phyloP scores from a whole-genome alignment of 805 yeast species.

The Blastobotrys terrestris region DNA sequence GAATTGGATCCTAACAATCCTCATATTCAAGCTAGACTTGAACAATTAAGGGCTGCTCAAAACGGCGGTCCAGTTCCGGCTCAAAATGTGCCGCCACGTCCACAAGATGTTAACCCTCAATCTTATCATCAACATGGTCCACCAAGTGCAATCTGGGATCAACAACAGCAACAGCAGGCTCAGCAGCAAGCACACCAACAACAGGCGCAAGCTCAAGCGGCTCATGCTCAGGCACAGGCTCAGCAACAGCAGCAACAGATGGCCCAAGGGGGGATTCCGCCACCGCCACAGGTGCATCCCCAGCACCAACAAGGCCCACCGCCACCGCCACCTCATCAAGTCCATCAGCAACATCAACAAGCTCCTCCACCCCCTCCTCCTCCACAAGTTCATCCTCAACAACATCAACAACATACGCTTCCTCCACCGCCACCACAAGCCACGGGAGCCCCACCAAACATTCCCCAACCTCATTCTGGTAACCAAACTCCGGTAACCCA shows the following conservation, averaged over 20 bases:
- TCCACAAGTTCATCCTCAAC: slow-evolving; percentile 10
- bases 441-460: slow-evolving; percentile 6
- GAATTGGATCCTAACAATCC: slow-evolving; percentile 91
- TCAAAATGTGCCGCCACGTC: slow-evolving; percentile 50
- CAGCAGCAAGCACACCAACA: slow-evolving; percentile 20
- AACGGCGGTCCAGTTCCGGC: slow-evolving; percentile 11
- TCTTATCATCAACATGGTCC: slow-evolving; percentile 51
- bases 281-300: slow-evolving; percentile 16
- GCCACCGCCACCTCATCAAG: slow-evolving; percentile 15
- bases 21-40: slow-evolving; percentile 88
- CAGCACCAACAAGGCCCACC: slow-evolving; percentile 16
- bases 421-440: slow-evolving; percentile 10
- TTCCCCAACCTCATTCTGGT: slow-evolving; percentile 5
- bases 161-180: slow-evolving; percentile 20
- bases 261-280: slow-evolving; percentile 10
- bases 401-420: neutral
- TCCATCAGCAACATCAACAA: slow-evolving; percentile 19
- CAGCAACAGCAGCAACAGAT: slow-evolving; percentile 15
- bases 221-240: slow-evolving; percentile 17
- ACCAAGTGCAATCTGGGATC: slow-evolving; percentile 41
- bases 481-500: slow-evolving; percentile 10
- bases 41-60: slow-evolving; percentile 49
- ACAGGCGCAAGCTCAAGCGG: slow-evolving; percentile 19
- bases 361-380: slow-evolving; percentile 18
- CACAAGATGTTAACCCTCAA: slow-evolving; percentile 52